These are phyloP conservation scores for Prunus salicina DNA, from an alignment of 306 rosid genomes.

Conservation along the genomic window DNA sequence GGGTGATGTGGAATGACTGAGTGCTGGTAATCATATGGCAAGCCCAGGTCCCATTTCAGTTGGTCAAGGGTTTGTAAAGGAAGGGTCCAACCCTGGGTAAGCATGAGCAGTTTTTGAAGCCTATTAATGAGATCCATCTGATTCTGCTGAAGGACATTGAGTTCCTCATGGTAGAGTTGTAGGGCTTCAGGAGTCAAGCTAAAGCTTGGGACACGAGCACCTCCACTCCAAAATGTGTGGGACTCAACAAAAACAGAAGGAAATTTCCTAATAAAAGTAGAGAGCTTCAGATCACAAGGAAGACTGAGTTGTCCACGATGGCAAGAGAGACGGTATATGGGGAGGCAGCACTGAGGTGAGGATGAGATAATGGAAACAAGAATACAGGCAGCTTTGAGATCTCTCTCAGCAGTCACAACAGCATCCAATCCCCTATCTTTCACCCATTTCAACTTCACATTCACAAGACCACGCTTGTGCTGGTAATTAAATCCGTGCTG, in stretches of 20 bases:
- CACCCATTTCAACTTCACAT: conserved; percentile 82
- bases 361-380: conserved; percentile 63
- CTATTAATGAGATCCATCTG: conserved; percentile 56
- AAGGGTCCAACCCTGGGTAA: conserved; percentile 57
- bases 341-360: conserved; percentile 44
- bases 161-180: conserved; percentile 40
- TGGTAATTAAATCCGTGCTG: conserved; percentile 41
- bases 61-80: conserved; percentile 87
- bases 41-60: conserved; percentile 87
- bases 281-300: conserved; percentile 59
- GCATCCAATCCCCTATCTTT: conserved; percentile 69
- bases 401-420: conserved; percentile 56
- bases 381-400: conserved; percentile 65
- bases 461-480: conserved; percentile 62
- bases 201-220: conserved; percentile 68
- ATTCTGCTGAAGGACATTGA: conserved; percentile 30
- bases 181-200: conserved; percentile 57
- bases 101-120: conserved; percentile 77
- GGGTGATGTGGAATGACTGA: conserved; percentile 47
- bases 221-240: conserved; percentile 47
- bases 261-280: conserved; percentile 69
- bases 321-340: conserved; percentile 55
- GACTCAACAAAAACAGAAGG: conserved; percentile 73
- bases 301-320: conserved; percentile 73
- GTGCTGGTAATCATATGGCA: conserved; percentile 70